Evolutionary conservation across 116 monocot species (phyloP).

Genomic region (Papilionanthe hybrid): DNA sequence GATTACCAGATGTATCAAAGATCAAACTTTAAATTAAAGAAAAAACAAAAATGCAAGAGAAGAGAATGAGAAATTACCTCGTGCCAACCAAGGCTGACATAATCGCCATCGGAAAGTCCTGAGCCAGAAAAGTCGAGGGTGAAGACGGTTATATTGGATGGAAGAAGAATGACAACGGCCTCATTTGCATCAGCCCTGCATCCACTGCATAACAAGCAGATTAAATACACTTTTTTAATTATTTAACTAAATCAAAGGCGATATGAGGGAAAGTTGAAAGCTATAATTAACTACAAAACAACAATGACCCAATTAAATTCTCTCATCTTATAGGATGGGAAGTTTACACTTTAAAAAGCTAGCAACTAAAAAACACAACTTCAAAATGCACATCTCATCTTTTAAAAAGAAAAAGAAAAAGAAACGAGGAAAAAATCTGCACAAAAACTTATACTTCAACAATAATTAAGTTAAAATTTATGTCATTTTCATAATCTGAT

Average conservation of each 20-base stretch:
- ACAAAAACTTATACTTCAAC: background rate
- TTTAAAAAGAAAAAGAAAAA: background rate
- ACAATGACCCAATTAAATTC: background rate
- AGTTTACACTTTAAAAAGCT: background rate
- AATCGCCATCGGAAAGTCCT: slow-evolving; percentile 91
- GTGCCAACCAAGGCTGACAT: slow-evolving; percentile 99
- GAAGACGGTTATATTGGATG: slow-evolving; percentile 96
- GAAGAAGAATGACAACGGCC: slow-evolving; percentile 88
- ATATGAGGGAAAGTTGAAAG: background rate
- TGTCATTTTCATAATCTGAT: background rate
- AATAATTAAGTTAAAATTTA: background rate
- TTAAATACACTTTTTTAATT: background rate
- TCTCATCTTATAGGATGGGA: background rate
- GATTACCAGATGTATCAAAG: background rate
- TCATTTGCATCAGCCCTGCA: slow-evolving; percentile 99
- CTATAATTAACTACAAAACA: background rate
- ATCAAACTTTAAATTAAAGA: slow-evolving; percentile 2
- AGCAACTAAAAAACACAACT: background rate
- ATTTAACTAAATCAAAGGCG: background rate
- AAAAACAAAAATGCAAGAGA: background rate
- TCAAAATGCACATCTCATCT: background rate
- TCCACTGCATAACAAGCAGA: slow-evolving; percentile 54
- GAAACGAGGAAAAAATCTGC: background rate
- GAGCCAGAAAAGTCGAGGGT: slow-evolving; percentile 98
- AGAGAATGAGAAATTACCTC: slow-evolving; percentile 47